Base-by-base conservation (phyloP, 148 eudicot species). In the Nyssa sinensis region DNA sequence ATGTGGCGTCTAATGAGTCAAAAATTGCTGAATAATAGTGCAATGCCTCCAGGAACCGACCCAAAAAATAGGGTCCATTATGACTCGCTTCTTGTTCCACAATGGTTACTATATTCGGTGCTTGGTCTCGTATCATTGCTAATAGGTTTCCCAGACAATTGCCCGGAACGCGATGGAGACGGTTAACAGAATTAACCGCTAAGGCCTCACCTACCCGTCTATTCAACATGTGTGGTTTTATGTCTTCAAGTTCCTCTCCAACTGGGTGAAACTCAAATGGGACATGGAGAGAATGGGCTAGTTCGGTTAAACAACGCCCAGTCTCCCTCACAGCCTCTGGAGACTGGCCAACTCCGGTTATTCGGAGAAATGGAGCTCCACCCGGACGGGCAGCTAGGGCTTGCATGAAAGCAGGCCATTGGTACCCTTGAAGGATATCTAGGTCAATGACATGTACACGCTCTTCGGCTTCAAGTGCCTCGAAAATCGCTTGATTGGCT, bases 401-500 rank as follows among this genome's bases (percentile, higher is more conserved):
- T 41, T 83, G 86, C 81, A 86, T 81, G 83, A 86, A 81, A 44
- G 86, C 86, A 33, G 89, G 86, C 89, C 89, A 86, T 32, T 86
- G 89, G 67, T 81, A 86, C 3, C 89, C 89, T 39, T 86, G 86
- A 14, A 79, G 84, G 65, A 86, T 86, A 24, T 86, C 83, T 9
- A 86, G 80, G 64, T 83, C 89, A 39, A 86, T 83, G 23, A 86
- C 84, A 41, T 86, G 89, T 10, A 86, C 85, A 1, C 83, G 76
- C 58, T 81, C 84, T 37, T 86, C 86, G 0, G 79, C 63, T 63
- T 83, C 86, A 17, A 81, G 78, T 5, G 86, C 86, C 72, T 86
- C 89, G 32, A 78, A 81, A 11, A 86, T 86, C 0, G 89, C 89
- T 74, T 83, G 86, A 69, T 86, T 86, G 0, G 89, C 86, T 1